phyloP scores from a whole-genome alignment of 306 rosid species.

The Vicia villosa region DNA sequence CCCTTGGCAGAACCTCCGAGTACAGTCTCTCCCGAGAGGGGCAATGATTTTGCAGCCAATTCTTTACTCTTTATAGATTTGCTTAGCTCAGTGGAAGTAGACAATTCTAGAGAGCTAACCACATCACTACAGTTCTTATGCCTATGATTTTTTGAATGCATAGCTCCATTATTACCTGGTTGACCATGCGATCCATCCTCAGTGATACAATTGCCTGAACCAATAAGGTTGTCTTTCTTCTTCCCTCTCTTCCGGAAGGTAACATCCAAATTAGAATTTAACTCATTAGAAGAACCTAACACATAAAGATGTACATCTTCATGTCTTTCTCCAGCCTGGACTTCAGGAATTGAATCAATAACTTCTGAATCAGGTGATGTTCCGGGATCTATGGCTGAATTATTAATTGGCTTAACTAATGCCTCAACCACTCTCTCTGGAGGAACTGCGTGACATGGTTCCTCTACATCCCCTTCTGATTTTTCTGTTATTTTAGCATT shows the following conservation, averaged over 20 bases:
- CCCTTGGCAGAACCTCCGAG: slow-evolving; percentile 41
- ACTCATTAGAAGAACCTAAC: slow-evolving; percentile 54
- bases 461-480: slow-evolving; percentile 48
- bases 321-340: slow-evolving; percentile 56
- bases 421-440: slow-evolving; percentile 52
- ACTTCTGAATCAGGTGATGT: slow-evolving; percentile 99
- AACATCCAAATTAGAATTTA: slow-evolving; percentile 48
- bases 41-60: slow-evolving; percentile 43
- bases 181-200: slow-evolving; percentile 49
- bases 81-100: slow-evolving; percentile 48
- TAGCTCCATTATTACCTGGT: slow-evolving; percentile 45
- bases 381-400: slow-evolving; percentile 75
- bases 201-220: slow-evolving; percentile 36
- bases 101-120: slow-evolving; percentile 43
- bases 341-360: slow-evolving; percentile 69
- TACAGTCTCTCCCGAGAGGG: slow-evolving; percentile 48
- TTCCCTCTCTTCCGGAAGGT: slow-evolving; percentile 50
- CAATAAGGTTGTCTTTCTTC: slow-evolving; percentile 55
- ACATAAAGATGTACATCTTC: slow-evolving; percentile 49
- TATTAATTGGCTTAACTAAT: slow-evolving; percentile 50
- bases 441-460: slow-evolving; percentile 43
- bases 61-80: slow-evolving; percentile 49
- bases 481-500: slow-evolving; percentile 45
- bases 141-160: slow-evolving; percentile 58
- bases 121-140: slow-evolving; percentile 39